Conservation (phyloP, 306 rosid genomes). For the Nissolia schottii region DNA sequence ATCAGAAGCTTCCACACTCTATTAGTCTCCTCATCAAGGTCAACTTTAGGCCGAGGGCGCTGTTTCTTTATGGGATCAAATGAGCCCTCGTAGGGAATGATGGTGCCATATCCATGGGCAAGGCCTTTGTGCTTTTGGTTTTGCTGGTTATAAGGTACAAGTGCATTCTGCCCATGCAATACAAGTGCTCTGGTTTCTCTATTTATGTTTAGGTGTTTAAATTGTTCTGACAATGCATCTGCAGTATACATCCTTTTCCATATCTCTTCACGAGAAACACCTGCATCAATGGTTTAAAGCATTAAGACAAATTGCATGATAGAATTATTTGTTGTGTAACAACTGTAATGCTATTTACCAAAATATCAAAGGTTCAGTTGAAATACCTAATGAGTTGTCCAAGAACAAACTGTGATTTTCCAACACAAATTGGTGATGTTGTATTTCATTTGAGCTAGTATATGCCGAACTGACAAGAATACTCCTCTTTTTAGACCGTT, state of each 20-base stretch:
- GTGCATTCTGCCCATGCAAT: conserved; percentile 43
- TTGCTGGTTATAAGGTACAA: conserved; percentile 47
- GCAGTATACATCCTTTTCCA: conserved; percentile 26
- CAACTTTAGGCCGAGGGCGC: conserved; percentile 80
- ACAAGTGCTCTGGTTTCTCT: conserved; percentile 43
- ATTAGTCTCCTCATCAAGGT: conserved; percentile 87
- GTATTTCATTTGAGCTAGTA: conserved; percentile 32
- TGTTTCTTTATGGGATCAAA: conserved; percentile 64
- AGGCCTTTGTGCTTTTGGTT: conserved; percentile 40
- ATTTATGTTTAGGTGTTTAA: conserved; percentile 47
- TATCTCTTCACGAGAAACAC: conserved; percentile 26
- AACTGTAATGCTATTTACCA: conserved; percentile 1
- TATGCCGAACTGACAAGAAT: conserved; percentile 25
- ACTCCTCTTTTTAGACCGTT: conserved; percentile 52
- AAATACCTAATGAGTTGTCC: conserved; percentile 49
- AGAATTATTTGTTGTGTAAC: conserved; percentile 15
- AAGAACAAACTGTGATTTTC: conserved; percentile 23
- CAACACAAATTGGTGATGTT: conserved; percentile 22
- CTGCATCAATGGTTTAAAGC: conserved; percentile 36
- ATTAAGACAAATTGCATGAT: conserved; percentile 8
- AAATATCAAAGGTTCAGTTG: neutral
- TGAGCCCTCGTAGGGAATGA: conserved; percentile 49
- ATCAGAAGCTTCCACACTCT: conserved; percentile 94
- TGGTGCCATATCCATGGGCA: conserved; percentile 49
- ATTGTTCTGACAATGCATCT: conserved; percentile 49